Base-by-base conservation (phyloP, 2,329 filamentous ascomycete genomes). In the Beauveria pseudobassiana region DNA sequence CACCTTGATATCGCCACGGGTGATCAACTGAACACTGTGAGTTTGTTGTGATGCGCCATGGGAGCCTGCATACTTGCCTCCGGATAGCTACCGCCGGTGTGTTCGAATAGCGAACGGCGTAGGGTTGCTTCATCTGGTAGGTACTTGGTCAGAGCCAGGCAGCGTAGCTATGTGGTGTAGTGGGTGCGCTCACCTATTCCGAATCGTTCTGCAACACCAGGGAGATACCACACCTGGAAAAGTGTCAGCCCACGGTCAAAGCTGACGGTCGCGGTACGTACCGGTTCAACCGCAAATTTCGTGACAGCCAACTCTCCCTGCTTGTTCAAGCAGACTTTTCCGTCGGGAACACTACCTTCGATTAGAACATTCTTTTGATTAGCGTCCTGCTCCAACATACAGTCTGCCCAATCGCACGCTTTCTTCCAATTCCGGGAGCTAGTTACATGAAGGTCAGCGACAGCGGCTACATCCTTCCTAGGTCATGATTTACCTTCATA, bases 211-310 rank as follows among this genome's bases (percentile, higher is more conserved):
- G 95, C 95, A 30, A 98, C 89, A 2, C 90, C 90, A 1, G 90
- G 90, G 10, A 93, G 78, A 76, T 92, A 93, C 90, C 90, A 93
- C 16, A 90, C 79, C 78, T 81, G 64, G 5, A 56, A 24, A 38
- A 5, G 28, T 20, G 50, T 66, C 43, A 66, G 63, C 43, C 16
- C 16, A 28, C 40, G 8, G 4, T n/a, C 16, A 30, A 18, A 26
- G 12, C n/a, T 7, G 6, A 14, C 24, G 20, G 40, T 18, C 12
- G 42, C n/a, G 84, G 79, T 65, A 90, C 84, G 78, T 66, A 91
- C 93, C 26, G 95, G 95, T 74, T 99, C 95, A 22, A 97, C 95
- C 3, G 95, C 95, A 65, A 98, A 91, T 73, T 99, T 99, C 53
- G 95, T 98, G 5, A 98, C 95, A 38, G 89, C 89, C 43, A 98